A percentile compares a stretch with the other conserved stretches of the same genome.
Evolutionary conservation across 2,329 filamentous ascomycete species (phyloP).

Genomic region (Talaromyces marneffei): DNA sequence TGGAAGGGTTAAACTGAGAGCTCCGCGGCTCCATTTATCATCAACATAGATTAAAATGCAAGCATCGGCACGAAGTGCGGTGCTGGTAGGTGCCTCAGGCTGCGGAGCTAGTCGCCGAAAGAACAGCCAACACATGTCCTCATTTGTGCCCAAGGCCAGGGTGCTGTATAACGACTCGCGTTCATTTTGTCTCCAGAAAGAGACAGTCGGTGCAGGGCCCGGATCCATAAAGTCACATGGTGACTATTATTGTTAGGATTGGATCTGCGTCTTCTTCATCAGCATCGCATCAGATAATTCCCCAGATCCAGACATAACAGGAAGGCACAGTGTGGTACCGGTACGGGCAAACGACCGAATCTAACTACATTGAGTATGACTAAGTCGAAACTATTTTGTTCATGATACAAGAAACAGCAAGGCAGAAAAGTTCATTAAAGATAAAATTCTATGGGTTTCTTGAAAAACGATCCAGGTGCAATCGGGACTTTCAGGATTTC

Average conservation of each 20-base stretch:
- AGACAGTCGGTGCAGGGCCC: background rate
- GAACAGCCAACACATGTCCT: background rate
- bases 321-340: background rate
- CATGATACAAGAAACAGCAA: background rate
- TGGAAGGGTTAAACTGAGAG: slow-evolving; percentile 19
- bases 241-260: background rate
- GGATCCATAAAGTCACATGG: background rate
- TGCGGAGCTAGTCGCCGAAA: background rate
- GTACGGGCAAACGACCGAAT: background rate
- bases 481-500: background rate
- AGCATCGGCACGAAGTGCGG: background rate
- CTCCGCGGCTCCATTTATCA: background rate
- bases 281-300: background rate
- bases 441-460: background rate
- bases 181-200: background rate
- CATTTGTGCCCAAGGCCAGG: background rate
- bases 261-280: background rate
- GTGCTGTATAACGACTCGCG: background rate
- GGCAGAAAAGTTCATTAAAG: background rate
- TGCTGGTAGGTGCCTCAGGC: background rate
- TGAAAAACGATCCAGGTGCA: background rate
- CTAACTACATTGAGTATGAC: background rate
- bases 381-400: background rate
- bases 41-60: background rate
- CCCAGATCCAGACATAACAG: background rate